These are phyloP conservation scores for Lactarius hengduanensis DNA, from an alignment of 768 basidiomycete genomes.

Conservation along the genomic window DNA sequence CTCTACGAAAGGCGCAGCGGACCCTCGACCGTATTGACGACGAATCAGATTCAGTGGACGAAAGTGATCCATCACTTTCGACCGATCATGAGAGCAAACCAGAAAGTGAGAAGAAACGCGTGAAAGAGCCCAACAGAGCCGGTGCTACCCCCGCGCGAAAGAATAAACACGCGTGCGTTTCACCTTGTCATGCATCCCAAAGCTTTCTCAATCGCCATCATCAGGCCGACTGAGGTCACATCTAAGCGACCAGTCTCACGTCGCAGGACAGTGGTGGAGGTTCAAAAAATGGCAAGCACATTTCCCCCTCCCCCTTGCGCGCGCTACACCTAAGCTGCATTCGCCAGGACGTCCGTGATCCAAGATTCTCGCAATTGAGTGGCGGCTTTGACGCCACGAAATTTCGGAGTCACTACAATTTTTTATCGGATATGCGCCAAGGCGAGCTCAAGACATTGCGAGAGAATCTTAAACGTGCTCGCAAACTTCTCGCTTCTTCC, in stretches of 20 bases:
- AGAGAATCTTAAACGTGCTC: conserved; percentile 65
- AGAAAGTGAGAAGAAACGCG: background rate
- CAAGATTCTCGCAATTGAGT: conserved; percentile 74
- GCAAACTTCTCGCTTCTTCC: conserved; percentile 58
- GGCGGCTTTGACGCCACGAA: conserved; percentile 65
- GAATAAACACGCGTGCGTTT: conserved; percentile 84
- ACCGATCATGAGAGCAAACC: conserved; percentile 2
- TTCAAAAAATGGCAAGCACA: conserved; percentile 56
- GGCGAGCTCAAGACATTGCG: conserved; percentile 64
- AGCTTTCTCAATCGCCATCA: conserved; percentile 7
- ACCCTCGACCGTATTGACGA: conserved; percentile 23
- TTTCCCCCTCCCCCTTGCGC: background rate
- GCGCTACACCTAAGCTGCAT: background rate
- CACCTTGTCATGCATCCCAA: background rate
- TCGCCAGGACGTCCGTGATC: conserved; percentile 74
- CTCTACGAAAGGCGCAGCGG: conserved; percentile 25
- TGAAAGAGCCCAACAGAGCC: conserved; percentile 38
- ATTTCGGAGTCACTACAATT: conserved; percentile 70
- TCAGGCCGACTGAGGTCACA: conserved; percentile 76
- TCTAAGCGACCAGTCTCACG: conserved; percentile 85
- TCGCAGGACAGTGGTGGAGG: conserved; percentile 65
- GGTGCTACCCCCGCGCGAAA: conserved; percentile 50
- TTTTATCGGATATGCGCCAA: conserved; percentile 64
- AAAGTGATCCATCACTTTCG: conserved; percentile 14
- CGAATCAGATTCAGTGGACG: conserved; percentile 10